Base-by-base conservation (phyloP, 257 asterid genomes). In the Solanum ossicruentum region DNA sequence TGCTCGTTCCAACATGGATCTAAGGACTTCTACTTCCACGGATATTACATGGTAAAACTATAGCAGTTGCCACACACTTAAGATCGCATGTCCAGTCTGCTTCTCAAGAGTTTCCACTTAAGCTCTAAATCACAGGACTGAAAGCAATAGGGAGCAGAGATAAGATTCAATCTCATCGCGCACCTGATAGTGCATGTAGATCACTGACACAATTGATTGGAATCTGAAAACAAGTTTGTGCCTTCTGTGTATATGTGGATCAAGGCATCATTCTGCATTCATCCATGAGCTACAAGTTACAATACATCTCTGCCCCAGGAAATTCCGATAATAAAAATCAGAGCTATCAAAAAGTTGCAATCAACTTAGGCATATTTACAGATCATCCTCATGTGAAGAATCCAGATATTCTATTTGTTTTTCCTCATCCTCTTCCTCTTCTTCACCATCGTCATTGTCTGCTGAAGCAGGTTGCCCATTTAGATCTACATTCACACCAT, bases 391-490 rank as follows among this genome's bases (percentile, higher is more conserved):
- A 7, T 66, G 81, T 12, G 84, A 66, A 66, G 73, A 83, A 52
- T 83, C 80, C 36, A 32, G 26, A 57, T 60, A 56, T 21, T 47
- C 56, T 52, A 75, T 78, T 80, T 61, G 60, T 49, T 57, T 72
- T 65, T 65, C 71, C 73, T 28, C 32, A 28, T 90, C 89, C 7
- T 87, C 90, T 36, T 89, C 89, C 18, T 89, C 87, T 10, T 86
- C 90, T 32, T 83, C 90, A 4, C 86, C 87, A 83, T 90, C 95
- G 10, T 95, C 96, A 65, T 90, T 90, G 81, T 91, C 97, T 11
- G 88, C 90, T 18, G 91, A 89, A 84, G 94, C 94, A 6, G 98
- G 98, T 36, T 85, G 92, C 66, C 97, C 98, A 73, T 95, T 93
- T n/a, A 93, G 97, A 92, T 95, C 98, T 77, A 95, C 94, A 45